These are phyloP conservation scores for Salix suchowensis DNA, from an alignment of 345 rosid species.

Conservation along the genomic window DNA sequence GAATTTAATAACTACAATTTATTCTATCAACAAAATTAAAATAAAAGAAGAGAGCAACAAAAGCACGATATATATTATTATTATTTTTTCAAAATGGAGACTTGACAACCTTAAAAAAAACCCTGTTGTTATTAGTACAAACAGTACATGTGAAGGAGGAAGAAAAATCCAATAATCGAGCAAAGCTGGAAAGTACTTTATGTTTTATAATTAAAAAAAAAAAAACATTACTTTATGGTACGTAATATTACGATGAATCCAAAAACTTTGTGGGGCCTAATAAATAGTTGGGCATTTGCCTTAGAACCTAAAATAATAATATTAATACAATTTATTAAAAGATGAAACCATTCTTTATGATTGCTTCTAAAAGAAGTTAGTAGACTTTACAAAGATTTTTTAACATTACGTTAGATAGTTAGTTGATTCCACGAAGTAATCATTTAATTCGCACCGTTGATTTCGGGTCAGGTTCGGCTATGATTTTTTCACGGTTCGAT, in stretches of 20 bases:
- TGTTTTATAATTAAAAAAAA: not conserved
- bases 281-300: not conserved
- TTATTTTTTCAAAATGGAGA: not conserved
- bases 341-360: not conserved
- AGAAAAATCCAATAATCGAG: not conserved
- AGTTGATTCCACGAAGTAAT: not conserved
- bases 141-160: not conserved
- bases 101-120: not conserved
- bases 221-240: not conserved
- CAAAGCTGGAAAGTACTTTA: not conserved
- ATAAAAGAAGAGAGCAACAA: too few relatives aligned
- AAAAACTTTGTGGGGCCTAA: not conserved
- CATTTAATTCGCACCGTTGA: not conserved
- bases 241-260: not conserved
- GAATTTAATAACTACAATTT: too few relatives aligned
- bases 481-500: too few relatives aligned
- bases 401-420: not conserved
- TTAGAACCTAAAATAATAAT: not conserved
- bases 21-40: too few relatives aligned
- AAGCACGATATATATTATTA: too few relatives aligned
- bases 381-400: not conserved
- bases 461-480: too few relatives aligned
- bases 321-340: not conserved
- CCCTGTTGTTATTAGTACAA: not conserved
- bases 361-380: not conserved